phyloP scores from a whole-genome alignment of 495 filamentous ascomycete species.

The Penicillium coffeae region DNA sequence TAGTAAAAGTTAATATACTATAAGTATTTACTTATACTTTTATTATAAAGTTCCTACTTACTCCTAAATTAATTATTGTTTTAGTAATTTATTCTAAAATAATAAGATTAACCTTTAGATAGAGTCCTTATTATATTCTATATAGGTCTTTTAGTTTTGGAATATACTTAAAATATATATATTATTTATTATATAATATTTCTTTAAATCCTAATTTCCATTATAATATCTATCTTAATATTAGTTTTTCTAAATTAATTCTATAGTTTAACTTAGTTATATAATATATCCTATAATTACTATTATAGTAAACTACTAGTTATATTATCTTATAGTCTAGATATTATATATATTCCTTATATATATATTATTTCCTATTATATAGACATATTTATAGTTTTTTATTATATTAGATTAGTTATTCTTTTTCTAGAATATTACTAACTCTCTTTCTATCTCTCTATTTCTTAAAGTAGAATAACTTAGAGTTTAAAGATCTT shows the following conservation, averaged over 20 bases:
- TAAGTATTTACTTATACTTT: slow-evolving; percentile 19
- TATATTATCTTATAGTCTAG: neutral
- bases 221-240: too few species aligned
- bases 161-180: too few species aligned
- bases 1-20: slow-evolving; percentile 10
- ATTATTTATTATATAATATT: too few species aligned
- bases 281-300: neutral
- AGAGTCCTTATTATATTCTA: neutral
- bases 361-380: neutral
- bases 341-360: neutral
- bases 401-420: neutral
- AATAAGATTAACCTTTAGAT: neutral
- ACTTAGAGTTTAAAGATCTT: neutral
- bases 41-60: slow-evolving; percentile 2
- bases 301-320: neutral
- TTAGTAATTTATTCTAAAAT: neutral
- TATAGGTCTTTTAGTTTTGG: too few species aligned
- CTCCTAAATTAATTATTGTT: slow-evolving; percentile 14
- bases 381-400: neutral
- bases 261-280: neutral
- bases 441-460: neutral
- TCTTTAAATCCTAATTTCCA: too few species aligned
- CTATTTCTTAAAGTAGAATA: neutral
- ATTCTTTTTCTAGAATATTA: too few species aligned
- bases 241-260: neutral